These are phyloP conservation scores for Penicillium turbatum DNA, from an alignment of 495 filamentous ascomycete genomes.

Conservation along the genomic window DNA sequence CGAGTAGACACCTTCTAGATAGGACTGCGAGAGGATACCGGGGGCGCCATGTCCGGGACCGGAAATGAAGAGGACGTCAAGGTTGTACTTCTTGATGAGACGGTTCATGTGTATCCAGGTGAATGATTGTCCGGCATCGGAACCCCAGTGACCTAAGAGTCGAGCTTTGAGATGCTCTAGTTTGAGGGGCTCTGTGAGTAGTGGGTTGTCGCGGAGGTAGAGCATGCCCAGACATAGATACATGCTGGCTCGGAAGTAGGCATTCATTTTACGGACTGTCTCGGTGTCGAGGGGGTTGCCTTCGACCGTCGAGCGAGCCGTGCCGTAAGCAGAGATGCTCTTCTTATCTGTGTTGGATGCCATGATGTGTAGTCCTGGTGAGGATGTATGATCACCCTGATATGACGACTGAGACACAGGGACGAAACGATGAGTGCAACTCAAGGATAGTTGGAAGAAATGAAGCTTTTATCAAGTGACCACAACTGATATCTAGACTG, in stretches of 20 bases:
- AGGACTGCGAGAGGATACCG: slow-evolving; percentile 64
- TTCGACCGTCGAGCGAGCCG: slow-evolving; percentile 60
- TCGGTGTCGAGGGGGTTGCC: slow-evolving; percentile 54
- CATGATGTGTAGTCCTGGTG: slow-evolving; percentile 1
- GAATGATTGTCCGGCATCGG: slow-evolving; percentile 68
- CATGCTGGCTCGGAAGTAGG: slow-evolving; percentile 65
- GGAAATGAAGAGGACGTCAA: slow-evolving; percentile 65
- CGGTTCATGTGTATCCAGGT: slow-evolving; percentile 76
- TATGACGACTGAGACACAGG: too few relatives aligned
- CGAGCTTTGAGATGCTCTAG: slow-evolving; percentile 63
- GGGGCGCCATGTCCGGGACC: slow-evolving; percentile 72
- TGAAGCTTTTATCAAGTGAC: too few relatives aligned
- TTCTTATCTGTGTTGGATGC: slow-evolving; percentile 8
- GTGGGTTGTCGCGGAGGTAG: slow-evolving; percentile 63
- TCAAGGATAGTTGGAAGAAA: too few relatives aligned
- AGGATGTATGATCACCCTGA: too few relatives aligned
- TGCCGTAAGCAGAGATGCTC: slow-evolving; percentile 59
- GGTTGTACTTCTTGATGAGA: slow-evolving; percentile 68
- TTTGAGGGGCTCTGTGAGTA: slow-evolving; percentile 59
- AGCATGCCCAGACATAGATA: slow-evolving; percentile 75
- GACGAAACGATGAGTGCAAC: too few relatives aligned
- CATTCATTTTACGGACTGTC: slow-evolving; percentile 59
- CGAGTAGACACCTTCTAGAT: slow-evolving; percentile 68
- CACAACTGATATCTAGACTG: too few relatives aligned
- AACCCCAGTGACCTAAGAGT: slow-evolving; percentile 70